Evolutionary conservation across 2,329 filamentous ascomycete genomes (phyloP), one percentile per base, ranked within the genome.

Genomic region (Colletotrichum sp.): DNA sequence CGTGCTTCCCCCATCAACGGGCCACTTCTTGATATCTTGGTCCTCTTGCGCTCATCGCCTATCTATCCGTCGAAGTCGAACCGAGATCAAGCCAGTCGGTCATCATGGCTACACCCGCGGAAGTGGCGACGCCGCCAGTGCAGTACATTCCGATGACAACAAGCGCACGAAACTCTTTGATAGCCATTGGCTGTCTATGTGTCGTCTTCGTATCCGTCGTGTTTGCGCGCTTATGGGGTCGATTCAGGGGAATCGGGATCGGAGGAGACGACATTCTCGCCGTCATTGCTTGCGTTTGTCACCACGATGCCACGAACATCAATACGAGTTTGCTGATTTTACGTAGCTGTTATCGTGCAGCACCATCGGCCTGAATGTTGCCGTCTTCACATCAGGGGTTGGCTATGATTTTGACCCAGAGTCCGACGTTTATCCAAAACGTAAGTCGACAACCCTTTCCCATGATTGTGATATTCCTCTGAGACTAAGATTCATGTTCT

Each of bases 351-450:
- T 78, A 12, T 78, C 76, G 12, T 63, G 70, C 12, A 67, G 61
- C 18, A 78, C 76, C 9, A 77, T 78, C 68, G 76, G 76, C 12
- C 34, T 78, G 48, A 77, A 72, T 15, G 36, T 36, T 8, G 58
- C 74, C n/a, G 71, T 78, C 5, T 76, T 77, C 57, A 74, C 70
- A 13, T 73, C 76, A 15, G 77, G 78, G 15, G 77, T 79, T 24
- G 78, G 78, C 12, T 74, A 78, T 21, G 67, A 79, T 55, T 74
- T 77, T 24, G 61, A 78, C 26, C 67, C 72, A 30, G 28, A 65
- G 18, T 75, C 73, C 32, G 68, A 68, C 6, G 63, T 76, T 6
- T 79, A 71, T 58, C 76, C 76, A 18, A 74, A 77, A 34, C 16
- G 76, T 78, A 38, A 72, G 76, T 63, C n/a, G 48, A 4, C 18